Percentiles rank a stretch among this genome's conserved stretches.
phyloP scores from a whole-genome alignment of 768 basidiomycete species.

The Boletales sp. region DNA sequence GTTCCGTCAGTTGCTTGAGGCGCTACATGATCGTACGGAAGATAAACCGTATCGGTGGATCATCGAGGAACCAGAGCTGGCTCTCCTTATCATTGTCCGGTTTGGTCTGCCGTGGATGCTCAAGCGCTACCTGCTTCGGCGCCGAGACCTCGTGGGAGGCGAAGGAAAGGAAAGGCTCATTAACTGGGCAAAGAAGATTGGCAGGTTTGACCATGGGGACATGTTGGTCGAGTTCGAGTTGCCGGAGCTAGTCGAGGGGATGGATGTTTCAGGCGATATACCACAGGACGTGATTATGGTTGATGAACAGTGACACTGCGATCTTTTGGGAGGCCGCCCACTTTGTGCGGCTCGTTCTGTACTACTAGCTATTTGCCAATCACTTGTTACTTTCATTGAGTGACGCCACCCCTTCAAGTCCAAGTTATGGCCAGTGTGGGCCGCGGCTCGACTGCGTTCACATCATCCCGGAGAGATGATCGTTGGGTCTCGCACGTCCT shows the following conservation, averaged over 20 bases:
- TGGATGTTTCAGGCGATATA: background rate
- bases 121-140: conserved; percentile 22
- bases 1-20: conserved; percentile 19
- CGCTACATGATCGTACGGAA: conserved; percentile 25
- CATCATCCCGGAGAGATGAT: too few species aligned
- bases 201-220: conserved; percentile 21
- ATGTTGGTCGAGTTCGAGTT: conserved; percentile 18
- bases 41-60: conserved; percentile 22
- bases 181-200: conserved; percentile 15
- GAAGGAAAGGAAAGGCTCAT: conserved; percentile 12
- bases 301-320: background rate
- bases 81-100: conserved; percentile 19
- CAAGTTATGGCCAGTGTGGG: too few species aligned
- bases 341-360: too few species aligned
- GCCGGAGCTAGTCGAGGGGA: conserved; percentile 10
- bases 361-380: too few species aligned
- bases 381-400: too few species aligned
- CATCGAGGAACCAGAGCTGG: conserved; percentile 23
- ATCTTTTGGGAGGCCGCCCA: background rate
- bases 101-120: conserved; percentile 26
- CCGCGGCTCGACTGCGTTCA: too few species aligned
- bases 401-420: too few species aligned
- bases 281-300: conserved; percentile 7
- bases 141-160: conserved; percentile 16
- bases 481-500: too few species aligned